Evolutionary conservation across 2,329 filamentous ascomycete species (phyloP).

Genomic region (Cladophialophora exuberans): DNA sequence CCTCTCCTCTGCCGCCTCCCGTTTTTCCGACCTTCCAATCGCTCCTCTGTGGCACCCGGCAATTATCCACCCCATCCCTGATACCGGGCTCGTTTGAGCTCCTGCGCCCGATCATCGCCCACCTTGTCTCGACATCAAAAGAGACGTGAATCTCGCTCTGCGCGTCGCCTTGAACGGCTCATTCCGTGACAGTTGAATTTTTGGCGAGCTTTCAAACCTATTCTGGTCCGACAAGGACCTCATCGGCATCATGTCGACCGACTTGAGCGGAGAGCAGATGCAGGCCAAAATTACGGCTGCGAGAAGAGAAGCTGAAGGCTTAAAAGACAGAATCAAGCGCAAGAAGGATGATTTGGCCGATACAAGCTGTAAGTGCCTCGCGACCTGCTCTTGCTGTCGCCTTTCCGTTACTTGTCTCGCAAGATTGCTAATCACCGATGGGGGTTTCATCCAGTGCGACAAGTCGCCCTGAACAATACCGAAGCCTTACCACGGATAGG

Average conservation of each 20-base stretch:
- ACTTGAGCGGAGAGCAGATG: constrained; percentile 65
- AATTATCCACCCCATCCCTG: constrained; percentile 26
- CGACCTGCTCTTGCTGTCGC: no score
- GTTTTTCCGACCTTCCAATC: constrained; percentile 8
- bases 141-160: constrained; percentile 42
- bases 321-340: constrained; percentile 98
- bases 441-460: constrained; percentile 67
- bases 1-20: constrained; percentile 5
- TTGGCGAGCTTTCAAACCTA: constrained; percentile 22
- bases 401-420: neutral
- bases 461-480: constrained; percentile 89
- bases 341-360: constrained; percentile 99
- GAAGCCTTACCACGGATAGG: constrained; percentile 89
- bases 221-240: constrained; percentile 34
- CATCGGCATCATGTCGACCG: constrained; percentile 47
- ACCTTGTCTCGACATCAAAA: constrained; percentile 25
- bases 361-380: constrained; percentile 77
- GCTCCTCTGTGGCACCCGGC: constrained; percentile 8
- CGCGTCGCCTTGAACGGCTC: constrained; percentile 20
- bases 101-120: constrained; percentile 22
- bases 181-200: constrained; percentile 30
- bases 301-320: constrained; percentile 92
- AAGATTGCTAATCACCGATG: constrained; percentile 37
- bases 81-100: constrained; percentile 26
- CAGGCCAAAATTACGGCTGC: constrained; percentile 91